phyloP scores from a whole-genome alignment of 208 protist species.

The Tritrichomonas foetus region DNA sequence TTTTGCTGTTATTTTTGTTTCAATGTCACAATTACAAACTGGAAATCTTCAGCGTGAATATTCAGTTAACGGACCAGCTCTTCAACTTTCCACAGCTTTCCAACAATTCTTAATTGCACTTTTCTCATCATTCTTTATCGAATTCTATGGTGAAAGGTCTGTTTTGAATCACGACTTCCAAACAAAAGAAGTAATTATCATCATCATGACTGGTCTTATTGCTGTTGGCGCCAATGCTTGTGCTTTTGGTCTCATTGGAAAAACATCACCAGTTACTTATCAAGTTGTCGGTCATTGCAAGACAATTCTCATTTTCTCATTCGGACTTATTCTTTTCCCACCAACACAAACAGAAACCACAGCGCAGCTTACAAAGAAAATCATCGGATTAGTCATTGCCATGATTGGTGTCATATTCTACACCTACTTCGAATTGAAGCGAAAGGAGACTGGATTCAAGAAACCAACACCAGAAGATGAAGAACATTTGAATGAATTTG shows the following conservation, averaged over 20 bases:
- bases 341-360: neutral
- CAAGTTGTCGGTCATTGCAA: conserved; percentile 49
- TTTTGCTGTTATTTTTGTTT: neutral
- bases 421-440: neutral
- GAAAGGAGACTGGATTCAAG: no score
- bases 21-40: neutral
- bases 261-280: conserved; percentile 48
- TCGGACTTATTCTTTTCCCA: conserved; percentile 42
- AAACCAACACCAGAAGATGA: no score
- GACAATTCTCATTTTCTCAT: conserved; percentile 41
- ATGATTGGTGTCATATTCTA: conserved; percentile 1
- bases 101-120: neutral
- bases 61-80: neutral
- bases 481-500: no score
- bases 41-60: neutral
- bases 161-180: conserved; percentile 40
- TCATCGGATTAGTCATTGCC: neutral
- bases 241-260: conserved; percentile 42
- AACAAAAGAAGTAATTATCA: neutral
- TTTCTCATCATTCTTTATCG: conserved; percentile 39
- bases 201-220: conserved; percentile 33
- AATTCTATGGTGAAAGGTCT: neutral
- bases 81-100: neutral
- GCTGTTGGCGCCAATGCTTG: conserved; percentile 42
- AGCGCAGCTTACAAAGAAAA: neutral